A percentile compares a stretch with the other conserved stretches of the same genome.
Conservation (phyloP, 352 stramenopile species). For the Globisporangium camurandrum region DNA sequence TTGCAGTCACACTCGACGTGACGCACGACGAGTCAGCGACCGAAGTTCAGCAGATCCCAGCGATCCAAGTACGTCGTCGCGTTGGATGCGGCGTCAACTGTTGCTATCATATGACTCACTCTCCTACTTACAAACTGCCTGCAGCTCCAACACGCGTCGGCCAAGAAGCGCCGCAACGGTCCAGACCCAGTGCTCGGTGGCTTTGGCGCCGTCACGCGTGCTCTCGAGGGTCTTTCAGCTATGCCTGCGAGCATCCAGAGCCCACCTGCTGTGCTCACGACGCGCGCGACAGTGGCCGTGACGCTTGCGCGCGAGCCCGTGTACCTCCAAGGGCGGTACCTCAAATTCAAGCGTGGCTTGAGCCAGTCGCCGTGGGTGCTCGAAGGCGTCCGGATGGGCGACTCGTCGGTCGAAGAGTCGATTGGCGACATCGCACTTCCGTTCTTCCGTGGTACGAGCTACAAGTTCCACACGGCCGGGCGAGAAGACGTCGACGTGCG, state of each 20-base stretch:
- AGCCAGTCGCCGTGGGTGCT: constrained; percentile 90
- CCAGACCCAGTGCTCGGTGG: constrained; percentile 58
- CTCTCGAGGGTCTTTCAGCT: constrained; percentile 31
- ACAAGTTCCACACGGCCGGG: constrained; percentile 96
- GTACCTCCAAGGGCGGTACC: constrained; percentile 86
- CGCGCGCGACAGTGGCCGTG: constrained; percentile 23
- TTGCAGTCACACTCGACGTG: constrained; percentile 61
- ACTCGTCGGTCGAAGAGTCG: constrained; percentile 86
- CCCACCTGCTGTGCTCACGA: constrained; percentile 34
- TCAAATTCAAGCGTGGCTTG: constrained; percentile 86
- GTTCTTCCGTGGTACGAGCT: constrained; percentile 53
- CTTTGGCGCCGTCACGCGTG: constrained; percentile 70
- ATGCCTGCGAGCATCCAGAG: constrained; percentile 51
- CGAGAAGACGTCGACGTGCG: constrained; percentile 97
- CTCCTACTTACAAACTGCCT: not conserved
- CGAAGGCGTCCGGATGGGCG: constrained; percentile 76
- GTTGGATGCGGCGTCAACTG: not conserved
- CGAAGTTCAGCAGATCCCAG: constrained; percentile 70
- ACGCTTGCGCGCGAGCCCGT: constrained; percentile 74
- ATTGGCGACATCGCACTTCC: constrained; percentile 70
- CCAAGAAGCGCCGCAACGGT: constrained; percentile 59
- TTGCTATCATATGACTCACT: not conserved
- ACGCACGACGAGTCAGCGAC: constrained; percentile 58
- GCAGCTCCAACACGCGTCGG: constrained; percentile 55
- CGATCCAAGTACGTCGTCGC: constrained; percentile 39